Evolutionary conservation across 805 yeast species (phyloP), one percentile per base, ranked within the genome.

Genomic region (Saturnispora halmiae): DNA sequence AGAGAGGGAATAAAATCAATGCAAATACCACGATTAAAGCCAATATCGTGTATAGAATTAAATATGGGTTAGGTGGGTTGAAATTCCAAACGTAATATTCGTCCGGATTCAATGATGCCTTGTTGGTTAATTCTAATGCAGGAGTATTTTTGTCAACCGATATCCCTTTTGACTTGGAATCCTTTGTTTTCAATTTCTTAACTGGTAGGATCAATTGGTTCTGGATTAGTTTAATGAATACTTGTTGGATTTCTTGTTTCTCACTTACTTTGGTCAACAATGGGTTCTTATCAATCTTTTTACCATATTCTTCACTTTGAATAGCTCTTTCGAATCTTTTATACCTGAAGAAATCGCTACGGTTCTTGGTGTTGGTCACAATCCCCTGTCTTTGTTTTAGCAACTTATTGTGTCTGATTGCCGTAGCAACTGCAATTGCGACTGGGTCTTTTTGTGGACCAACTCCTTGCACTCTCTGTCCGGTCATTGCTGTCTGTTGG

Each of bases 21-120:
- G 75, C 67, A 50, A 82, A 75, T 4, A 82, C 69, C 18, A 74
- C 80, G 6, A 72, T 74, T 16, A 90, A 62, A 21, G 82, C 79
- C 48, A 82, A 68, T 3, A 79, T 70, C 6, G 84, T 80, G 51
- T 77, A 77, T 27, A 75, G 46, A 20, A 74, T 66, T 44, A 82
- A 74, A 48, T 59, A 73, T 37, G 87, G 80, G 51, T 77, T 81
- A 21, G 82, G 77, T 37, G 82, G 82, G 44, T 73, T 75, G 63
- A 77, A 87, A 40, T 75, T 68, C 97, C 97, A 92, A 34, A 78
- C 77, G 55, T 75, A 85, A 62, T 92, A 92, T 44, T 74, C 76
- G 55, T 81, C 78, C 2, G 79, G 76, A 31, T 63, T 61, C 46
- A 82, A 60, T 3, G 69, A 69, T 1, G 88, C 88, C 51, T 75